A percentile compares a stretch with the other conserved stretches of the same genome.
Evolutionary conservation across 345 rosid species (phyloP).

Genomic region (Erucastrum elatum): DNA sequence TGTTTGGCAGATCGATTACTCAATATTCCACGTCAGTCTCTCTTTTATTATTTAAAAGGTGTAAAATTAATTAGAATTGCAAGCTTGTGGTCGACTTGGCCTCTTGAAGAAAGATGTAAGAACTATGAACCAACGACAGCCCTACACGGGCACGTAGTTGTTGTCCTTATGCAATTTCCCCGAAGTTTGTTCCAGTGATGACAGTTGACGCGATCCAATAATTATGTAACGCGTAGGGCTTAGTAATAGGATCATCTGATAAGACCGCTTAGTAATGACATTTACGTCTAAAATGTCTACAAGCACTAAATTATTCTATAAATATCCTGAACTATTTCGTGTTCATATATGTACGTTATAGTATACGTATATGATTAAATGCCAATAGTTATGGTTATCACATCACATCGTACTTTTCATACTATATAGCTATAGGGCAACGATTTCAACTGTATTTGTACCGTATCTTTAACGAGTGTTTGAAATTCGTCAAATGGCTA

Average conservation of each 20-base stretch:
- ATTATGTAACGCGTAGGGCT: slow-evolving; percentile 15
- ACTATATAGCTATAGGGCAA: slow-evolving; percentile 22
- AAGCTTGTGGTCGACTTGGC: slow-evolving; percentile 25
- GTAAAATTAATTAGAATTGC: neutral
- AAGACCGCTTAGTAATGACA: slow-evolving; percentile 18
- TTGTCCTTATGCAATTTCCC: slow-evolving; percentile 18
- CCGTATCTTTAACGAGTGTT: neutral
- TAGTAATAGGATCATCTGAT: slow-evolving; percentile 8
- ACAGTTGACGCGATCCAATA: slow-evolving; percentile 11
- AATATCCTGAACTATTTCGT: slow-evolving; percentile 5
- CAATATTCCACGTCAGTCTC: neutral
- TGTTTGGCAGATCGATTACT: neutral
- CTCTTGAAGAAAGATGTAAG: neutral
- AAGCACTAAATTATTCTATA: neutral
- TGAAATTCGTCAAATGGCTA: neutral
- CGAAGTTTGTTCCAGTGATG: slow-evolving; percentile 19
- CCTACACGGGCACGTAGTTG: slow-evolving; percentile 33
- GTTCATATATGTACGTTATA: slow-evolving; percentile 5
- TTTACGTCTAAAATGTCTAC: too few relatives aligned
- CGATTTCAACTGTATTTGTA: slow-evolving; percentile 25
- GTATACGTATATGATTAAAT: slow-evolving; percentile 5
- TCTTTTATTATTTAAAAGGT: neutral
- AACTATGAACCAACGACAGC: slow-evolving; percentile 14
- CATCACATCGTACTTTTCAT: slow-evolving; percentile 27
- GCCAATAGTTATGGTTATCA: slow-evolving; percentile 23